Conservation (phyloP, 306 rosid species). For the Comarum palustre region DNA sequence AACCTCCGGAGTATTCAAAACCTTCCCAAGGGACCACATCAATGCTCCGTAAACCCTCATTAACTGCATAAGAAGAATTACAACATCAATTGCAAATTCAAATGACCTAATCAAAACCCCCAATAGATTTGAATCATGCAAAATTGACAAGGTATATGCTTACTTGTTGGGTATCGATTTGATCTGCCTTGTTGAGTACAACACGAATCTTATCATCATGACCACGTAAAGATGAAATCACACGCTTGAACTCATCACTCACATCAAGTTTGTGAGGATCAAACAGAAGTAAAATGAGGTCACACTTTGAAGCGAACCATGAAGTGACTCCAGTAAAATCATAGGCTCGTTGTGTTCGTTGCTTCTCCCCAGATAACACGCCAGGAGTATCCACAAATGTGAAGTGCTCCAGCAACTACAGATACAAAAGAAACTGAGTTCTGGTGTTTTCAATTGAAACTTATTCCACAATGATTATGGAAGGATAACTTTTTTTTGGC, state of each 20-base stretch:
- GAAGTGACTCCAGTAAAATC: slow-evolving; percentile 92
- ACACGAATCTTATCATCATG: slow-evolving; percentile 93
- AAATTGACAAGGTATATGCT: slow-evolving; percentile 9
- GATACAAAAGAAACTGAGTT: slow-evolving; percentile 14
- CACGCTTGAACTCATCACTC: slow-evolving; percentile 95
- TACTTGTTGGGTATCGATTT: slow-evolving; percentile 95
- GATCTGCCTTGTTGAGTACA: slow-evolving; percentile 89
- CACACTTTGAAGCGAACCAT: slow-evolving; percentile 98
- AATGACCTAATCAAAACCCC: neutral
- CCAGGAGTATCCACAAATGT: slow-evolving; percentile 97
- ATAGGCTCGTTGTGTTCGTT: slow-evolving; percentile 80
- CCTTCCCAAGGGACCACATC: slow-evolving; percentile 99
- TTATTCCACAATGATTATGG: slow-evolving; percentile 6
- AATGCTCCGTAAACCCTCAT: slow-evolving; percentile 97
- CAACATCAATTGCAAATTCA: neutral
- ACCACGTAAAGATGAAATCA: slow-evolving; percentile 76
- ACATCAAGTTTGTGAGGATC: slow-evolving; percentile 98
- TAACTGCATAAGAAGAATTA: slow-evolving; percentile 42
- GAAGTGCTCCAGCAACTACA: slow-evolving; percentile 73
- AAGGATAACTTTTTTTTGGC: slow-evolving; percentile 41
- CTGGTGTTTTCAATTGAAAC: slow-evolving; percentile 14
- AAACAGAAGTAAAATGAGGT: slow-evolving; percentile 79
- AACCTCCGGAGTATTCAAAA: slow-evolving; percentile 87
- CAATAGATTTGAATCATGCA: too few species aligned
- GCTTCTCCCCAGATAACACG: slow-evolving; percentile 96